A percentile compares a stretch with the other conserved stretches of the same genome.
Conservation (phyloP, 1,139 yeast species). For the Protomyces lactucae-debilis region DNA sequence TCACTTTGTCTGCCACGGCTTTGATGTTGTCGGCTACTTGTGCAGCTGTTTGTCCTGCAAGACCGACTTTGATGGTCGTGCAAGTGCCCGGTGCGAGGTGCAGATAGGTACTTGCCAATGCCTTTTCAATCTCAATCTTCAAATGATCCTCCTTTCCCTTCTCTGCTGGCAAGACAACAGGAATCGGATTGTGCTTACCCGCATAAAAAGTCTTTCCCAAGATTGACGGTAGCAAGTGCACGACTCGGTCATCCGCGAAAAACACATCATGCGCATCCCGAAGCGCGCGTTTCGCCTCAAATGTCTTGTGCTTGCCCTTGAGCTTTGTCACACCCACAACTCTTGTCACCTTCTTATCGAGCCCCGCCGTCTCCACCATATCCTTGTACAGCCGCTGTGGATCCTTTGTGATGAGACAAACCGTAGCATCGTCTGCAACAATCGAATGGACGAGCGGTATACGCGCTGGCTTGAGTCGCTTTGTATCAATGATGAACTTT, state of each 20-base stretch:
- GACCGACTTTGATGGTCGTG: constrained; percentile 64
- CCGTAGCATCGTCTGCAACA: constrained; percentile 1
- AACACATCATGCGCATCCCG: constrained; percentile 54
- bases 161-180: constrained; percentile 50
- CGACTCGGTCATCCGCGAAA: constrained; percentile 74
- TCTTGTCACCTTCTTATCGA: constrained; percentile 37
- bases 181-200: constrained; percentile 62
- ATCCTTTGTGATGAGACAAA: constrained; percentile 70
- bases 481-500: constrained; percentile 58
- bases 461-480: constrained; percentile 67
- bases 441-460: constrained; percentile 38
- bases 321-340: constrained; percentile 45
- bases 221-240: constrained; percentile 73
- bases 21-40: constrained; percentile 52
- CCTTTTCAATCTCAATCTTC: constrained; percentile 50
- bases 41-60: constrained; percentile 44
- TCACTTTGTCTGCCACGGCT: constrained; percentile 52
- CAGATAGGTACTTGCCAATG: constrained; percentile 56
- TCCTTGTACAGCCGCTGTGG: constrained; percentile 56
- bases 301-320: constrained; percentile 46
- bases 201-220: constrained; percentile 75
- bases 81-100: constrained; percentile 72
- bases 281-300: constrained; percentile 44
- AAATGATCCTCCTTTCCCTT: constrained; percentile 32
- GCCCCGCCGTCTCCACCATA: constrained; percentile 49